Evolutionary conservation across 495 filamentous ascomycete genomes (phyloP), one percentile per base, ranked within the genome.

Genomic region (Pyrenopolyporus hunteri): DNA sequence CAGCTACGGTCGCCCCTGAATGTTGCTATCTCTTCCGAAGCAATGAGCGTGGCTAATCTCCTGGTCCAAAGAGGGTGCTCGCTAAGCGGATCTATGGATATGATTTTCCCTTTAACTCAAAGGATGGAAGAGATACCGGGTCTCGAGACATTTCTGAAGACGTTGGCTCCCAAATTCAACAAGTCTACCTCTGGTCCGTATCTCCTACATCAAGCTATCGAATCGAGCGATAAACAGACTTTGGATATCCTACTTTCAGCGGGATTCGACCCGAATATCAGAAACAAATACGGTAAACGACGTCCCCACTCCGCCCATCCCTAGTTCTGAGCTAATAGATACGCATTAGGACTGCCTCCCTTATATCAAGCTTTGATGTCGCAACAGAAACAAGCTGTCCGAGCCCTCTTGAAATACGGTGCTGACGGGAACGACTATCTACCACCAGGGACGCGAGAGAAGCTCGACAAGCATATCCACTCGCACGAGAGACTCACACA

Each of bases 361-460:
- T 55, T 67, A 39, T 52, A 63, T 43, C 47, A 55, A 33, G 64
- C 64, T 6, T 59, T 67, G 28, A 36, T 67, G 14, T 32, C 25
- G 6, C 25, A 17, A 6, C 46, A 51, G 9, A 48, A 59, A 33
- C 8, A 56, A 20, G 19, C 59, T 0, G 40, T 64, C 25, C 19
- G n/a, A 26, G 13, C 64, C 11, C 45, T 68, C 4, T 36, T 68
- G 8, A 17, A 19, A 1, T 33, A 64, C 23, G 55, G 60, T 17
- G 55, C 55, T 25, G 29, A 68, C 23, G 4, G 2, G 10, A 29
- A 64, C 44, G 55, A 68, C 9, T 68, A 50, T 14, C 20, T 57
- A 2, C 54, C 45, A 25, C 35, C 45, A 6, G 45, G 44, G 20
- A 40, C 46, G 10, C 13, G 23, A 28, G 29, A 59, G 9, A 43